Percentiles rank a stretch among this genome's conserved stretches.
Evolutionary conservation across 257 asterid genomes (phyloP).

Genomic region (Petunia axillaris): DNA sequence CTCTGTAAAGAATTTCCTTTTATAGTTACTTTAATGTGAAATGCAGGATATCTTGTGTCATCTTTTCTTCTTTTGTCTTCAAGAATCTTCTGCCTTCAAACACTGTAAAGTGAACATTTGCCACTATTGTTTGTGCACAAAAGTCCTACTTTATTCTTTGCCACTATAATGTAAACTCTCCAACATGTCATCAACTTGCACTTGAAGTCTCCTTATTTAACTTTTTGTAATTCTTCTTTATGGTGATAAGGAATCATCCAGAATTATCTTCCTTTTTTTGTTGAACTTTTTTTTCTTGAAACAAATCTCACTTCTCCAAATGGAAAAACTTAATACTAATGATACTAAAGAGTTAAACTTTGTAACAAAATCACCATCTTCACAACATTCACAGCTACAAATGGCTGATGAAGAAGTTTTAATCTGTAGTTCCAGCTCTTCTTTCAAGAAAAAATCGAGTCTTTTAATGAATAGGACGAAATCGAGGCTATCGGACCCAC

Average conservation of each 20-base stretch:
- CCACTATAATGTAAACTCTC: not conserved
- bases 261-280: not conserved
- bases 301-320: not conserved
- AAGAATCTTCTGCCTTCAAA: not conserved
- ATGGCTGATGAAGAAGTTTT: conserved; percentile 50
- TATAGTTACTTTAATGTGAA: not conserved
- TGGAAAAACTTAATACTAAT: conserved; percentile 35
- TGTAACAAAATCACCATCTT: conserved; percentile 42
- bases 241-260: conserved; percentile 11
- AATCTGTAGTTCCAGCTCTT: conserved; percentile 56
- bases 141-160: not conserved
- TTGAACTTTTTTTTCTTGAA: not conserved
- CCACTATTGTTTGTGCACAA: not conserved
- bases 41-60: not conserved
- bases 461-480: conserved; percentile 49
- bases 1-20: no score
- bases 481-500: conserved; percentile 70
- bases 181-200: not conserved
- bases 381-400: conserved; percentile 48
- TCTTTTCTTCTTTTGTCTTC: not conserved
- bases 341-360: conserved; percentile 46
- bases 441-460: conserved; percentile 59
- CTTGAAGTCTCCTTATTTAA: not conserved
- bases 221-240: not conserved
- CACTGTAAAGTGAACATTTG: conserved; percentile 1